These are phyloP conservation scores for Fagus sylvatica DNA, from an alignment of 306 rosid species.

Conservation along the genomic window DNA sequence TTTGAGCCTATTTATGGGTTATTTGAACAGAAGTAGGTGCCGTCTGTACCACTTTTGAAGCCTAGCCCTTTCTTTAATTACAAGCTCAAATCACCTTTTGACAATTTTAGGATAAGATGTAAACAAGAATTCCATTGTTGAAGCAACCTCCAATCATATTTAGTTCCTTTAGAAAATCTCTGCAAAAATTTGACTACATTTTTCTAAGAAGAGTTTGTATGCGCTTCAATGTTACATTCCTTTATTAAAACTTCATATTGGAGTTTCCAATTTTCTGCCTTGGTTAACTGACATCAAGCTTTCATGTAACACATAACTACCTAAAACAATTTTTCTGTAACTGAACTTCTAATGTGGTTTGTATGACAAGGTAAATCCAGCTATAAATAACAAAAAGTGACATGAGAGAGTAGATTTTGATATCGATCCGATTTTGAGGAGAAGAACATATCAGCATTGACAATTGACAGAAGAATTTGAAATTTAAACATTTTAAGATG, in stretches of 20 bases:
- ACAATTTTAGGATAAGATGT: neutral
- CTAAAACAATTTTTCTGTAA: neutral
- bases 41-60: neutral
- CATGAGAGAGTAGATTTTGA: neutral
- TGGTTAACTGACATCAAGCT: neutral
- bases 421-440: constrained; percentile 14
- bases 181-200: neutral
- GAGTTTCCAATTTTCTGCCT: neutral
- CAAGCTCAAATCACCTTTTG: neutral
- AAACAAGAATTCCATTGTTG: neutral
- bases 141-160: neutral
- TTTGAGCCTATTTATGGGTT: neutral
- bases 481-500: neutral
- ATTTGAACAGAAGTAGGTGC: neutral
- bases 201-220: neutral
- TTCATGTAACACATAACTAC: neutral
- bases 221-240: neutral
- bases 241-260: neutral
- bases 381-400: constrained; percentile 1
- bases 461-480: constrained; percentile 10
- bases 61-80: neutral
- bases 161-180: neutral
- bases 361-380: neutral
- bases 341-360: neutral
- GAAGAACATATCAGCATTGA: neutral